phyloP scores from a whole-genome alignment of 192 early-diverging fungal species.

The Coemansia aciculifera region DNA sequence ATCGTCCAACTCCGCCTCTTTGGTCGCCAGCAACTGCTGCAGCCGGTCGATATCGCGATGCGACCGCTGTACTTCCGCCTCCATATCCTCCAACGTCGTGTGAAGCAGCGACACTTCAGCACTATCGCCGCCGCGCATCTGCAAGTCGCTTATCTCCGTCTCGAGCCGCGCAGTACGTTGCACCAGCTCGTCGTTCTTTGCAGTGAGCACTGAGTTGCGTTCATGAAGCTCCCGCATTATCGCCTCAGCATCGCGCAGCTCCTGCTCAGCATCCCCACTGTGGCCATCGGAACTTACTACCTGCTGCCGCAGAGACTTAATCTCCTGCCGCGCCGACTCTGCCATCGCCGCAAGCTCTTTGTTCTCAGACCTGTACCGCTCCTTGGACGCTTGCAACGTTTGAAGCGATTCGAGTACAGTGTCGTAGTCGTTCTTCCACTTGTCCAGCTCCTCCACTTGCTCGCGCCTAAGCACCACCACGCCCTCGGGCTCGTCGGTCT shows the following conservation, averaged over 20 bases:
- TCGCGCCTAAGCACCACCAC: constrained; percentile 9
- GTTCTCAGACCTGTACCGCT: constrained; percentile 18
- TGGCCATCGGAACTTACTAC: neutral
- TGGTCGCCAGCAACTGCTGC: constrained; percentile 20
- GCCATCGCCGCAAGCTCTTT: constrained; percentile 13
- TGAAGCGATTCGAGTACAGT: constrained; percentile 17
- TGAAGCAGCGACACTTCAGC: constrained; percentile 11
- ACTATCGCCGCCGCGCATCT: constrained; percentile 4
- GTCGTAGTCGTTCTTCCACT: constrained; percentile 17
- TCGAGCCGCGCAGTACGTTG: constrained; percentile 41
- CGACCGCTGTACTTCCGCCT: constrained; percentile 12
- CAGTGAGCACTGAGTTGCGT: constrained; percentile 21
- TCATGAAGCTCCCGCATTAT: constrained; percentile 17
- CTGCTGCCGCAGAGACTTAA: constrained; percentile 16
- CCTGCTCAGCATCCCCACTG: neutral
- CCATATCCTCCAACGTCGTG: constrained; percentile 11
- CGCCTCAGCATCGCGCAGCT: constrained; percentile 31
- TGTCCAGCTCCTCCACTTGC: constrained; percentile 24
- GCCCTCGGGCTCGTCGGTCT: neutral
- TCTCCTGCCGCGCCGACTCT: constrained; percentile 23
- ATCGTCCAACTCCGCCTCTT: constrained; percentile 24
- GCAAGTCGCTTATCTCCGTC: constrained; percentile 36
- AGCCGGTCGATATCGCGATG: constrained; percentile 25
- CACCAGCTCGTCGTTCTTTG: constrained; percentile 30
- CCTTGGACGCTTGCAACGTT: constrained; percentile 17